These are phyloP conservation scores for Hanseniaspora jakobsenii DNA, from an alignment of 805 yeast species.

Conservation along the genomic window DNA sequence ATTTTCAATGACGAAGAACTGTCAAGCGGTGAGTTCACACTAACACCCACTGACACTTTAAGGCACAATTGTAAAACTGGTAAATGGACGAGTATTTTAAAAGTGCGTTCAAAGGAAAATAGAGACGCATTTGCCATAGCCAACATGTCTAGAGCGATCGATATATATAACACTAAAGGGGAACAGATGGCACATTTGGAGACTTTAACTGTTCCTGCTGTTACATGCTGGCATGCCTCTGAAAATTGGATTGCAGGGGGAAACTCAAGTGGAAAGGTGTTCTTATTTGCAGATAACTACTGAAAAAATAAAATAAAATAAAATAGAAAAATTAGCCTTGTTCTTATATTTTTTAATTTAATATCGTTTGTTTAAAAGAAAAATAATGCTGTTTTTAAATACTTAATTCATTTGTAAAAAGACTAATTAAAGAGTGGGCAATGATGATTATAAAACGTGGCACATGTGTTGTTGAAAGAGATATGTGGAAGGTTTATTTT, in stretches of 20 bases:
- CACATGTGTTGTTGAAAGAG: too few species aligned
- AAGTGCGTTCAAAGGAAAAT: slow-evolving; percentile 70
- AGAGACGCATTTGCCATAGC: slow-evolving; percentile 80
- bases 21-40: neutral
- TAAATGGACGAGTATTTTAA: slow-evolving; percentile 86
- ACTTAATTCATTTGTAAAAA: too few species aligned
- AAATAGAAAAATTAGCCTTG: neutral
- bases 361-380: too few species aligned
- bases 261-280: slow-evolving; percentile 83
- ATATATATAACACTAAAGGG: slow-evolving; percentile 68
- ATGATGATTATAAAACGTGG: too few species aligned
- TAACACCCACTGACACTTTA: slow-evolving; percentile 52
- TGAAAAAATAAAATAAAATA: neutral
- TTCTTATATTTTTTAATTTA: neutral
- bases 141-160: slow-evolving; percentile 82
- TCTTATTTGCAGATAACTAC: slow-evolving; percentile 33
- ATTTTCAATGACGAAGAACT: slow-evolving; percentile 39
- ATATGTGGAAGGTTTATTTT: too few species aligned
- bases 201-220: slow-evolving; percentile 91
- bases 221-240: slow-evolving; percentile 66
- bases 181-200: slow-evolving; percentile 64
- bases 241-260: slow-evolving; percentile 90
- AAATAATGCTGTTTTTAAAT: too few species aligned
- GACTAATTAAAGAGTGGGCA: too few species aligned
- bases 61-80: slow-evolving; percentile 94